phyloP scores from a whole-genome alignment of 306 rosid species.

The Echinosophora koreensis region DNA sequence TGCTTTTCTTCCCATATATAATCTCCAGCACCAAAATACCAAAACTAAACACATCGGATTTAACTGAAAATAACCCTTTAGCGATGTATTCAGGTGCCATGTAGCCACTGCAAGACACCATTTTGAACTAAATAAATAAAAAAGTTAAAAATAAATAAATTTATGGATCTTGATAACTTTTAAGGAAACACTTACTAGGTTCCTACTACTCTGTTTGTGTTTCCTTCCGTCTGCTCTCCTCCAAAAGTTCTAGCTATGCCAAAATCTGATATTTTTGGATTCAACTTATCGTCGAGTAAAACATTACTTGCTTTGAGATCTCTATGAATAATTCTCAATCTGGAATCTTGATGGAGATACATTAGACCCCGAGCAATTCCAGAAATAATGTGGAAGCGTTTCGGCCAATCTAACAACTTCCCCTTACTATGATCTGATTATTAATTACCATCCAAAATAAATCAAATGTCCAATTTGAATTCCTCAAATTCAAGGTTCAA shows the following conservation, averaged over 20 bases:
- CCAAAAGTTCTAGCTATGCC: constrained; percentile 39
- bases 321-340: constrained; percentile 53
- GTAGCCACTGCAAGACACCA: constrained; percentile 45
- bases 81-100: constrained; percentile 55
- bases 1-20: constrained; percentile 50
- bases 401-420: background rate
- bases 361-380: constrained; percentile 55
- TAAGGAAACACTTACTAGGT: constrained; percentile 40
- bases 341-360: constrained; percentile 55
- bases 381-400: constrained; percentile 47
- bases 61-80: constrained; percentile 48
- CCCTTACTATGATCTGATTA: background rate
- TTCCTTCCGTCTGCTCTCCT: constrained; percentile 46
- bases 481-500: background rate
- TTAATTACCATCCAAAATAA: too few relatives aligned
- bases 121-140: background rate
- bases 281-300: constrained; percentile 49
- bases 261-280: constrained; percentile 57
- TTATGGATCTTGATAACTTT: too few relatives aligned
- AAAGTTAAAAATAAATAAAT: too few relatives aligned
- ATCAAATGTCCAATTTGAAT: too few relatives aligned
- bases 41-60: constrained; percentile 4
- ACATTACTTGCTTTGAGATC: constrained; percentile 57
- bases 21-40: constrained; percentile 53
- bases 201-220: constrained; percentile 56